Evolutionary conservation across 2,329 filamentous ascomycete species (phyloP).

Genomic region (Trichothecium sympodiale): DNA sequence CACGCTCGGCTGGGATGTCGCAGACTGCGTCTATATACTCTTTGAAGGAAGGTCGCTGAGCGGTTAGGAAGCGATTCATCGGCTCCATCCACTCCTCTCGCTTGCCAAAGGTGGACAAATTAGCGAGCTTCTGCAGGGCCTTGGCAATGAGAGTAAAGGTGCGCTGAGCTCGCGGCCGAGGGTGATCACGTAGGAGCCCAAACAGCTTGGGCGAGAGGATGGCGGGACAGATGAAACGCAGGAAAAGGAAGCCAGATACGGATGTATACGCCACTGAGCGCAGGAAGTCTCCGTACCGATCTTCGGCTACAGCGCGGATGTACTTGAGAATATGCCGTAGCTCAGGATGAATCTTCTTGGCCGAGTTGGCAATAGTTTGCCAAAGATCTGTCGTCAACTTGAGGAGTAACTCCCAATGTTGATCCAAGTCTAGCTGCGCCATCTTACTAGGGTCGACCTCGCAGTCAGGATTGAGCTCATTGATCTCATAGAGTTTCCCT

Average conservation of each 20-base stretch:
- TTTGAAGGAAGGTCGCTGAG: constrained; percentile 71
- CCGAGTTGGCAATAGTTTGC: constrained; percentile 70
- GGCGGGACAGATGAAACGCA: constrained; percentile 93
- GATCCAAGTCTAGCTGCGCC: constrained; percentile 52
- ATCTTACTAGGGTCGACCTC: constrained; percentile 88
- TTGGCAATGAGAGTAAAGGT: constrained; percentile 90
- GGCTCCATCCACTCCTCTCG: constrained; percentile 99
- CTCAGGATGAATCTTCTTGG: constrained; percentile 65
- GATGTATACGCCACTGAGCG: constrained; percentile 86
- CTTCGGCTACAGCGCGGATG: constrained; percentile 82
- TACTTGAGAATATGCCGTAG: constrained; percentile 81
- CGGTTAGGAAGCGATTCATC: constrained; percentile 79
- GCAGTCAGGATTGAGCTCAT: constrained; percentile 81
- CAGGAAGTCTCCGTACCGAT: constrained; percentile 86
- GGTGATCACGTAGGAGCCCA: constrained; percentile 72
- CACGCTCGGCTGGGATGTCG: constrained; percentile 63
- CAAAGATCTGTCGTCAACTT: constrained; percentile 72
- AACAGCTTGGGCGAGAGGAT: constrained; percentile 93
- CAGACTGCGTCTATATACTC: constrained; percentile 81
- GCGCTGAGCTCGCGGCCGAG: constrained; percentile 69
- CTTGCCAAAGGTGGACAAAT: constrained; percentile 81
- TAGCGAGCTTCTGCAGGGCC: constrained; percentile 79
- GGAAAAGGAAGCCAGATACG: constrained; percentile 87
- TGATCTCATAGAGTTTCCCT: constrained; percentile 82
- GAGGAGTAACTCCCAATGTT: constrained; percentile 73